Percentiles rank a stretch among this genome's conserved stretches.
These are phyloP conservation scores for Termitomyces eurrhizus DNA, from an alignment of 768 basidiomycete species.

Conservation along the genomic window DNA sequence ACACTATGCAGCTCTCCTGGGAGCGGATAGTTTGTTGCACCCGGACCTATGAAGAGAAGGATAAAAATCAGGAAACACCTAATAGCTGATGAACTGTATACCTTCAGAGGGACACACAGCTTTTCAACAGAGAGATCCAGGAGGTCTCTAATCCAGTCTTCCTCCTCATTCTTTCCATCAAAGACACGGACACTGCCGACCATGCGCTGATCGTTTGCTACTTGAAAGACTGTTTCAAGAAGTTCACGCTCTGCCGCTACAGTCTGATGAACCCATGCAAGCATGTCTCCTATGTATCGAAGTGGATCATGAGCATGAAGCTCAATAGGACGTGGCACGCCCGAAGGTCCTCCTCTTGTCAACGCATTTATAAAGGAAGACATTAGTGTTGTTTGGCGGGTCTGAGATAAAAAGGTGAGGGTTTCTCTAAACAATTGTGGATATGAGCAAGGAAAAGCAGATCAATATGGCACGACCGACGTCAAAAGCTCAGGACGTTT, in stretches of 20 bases:
- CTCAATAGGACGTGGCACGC: slow-evolving; percentile 89
- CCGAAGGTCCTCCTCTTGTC: slow-evolving; percentile 83
- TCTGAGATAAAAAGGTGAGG: slow-evolving; percentile 70
- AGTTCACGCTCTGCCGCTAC: slow-evolving; percentile 96
- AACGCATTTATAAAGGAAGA: slow-evolving; percentile 83
- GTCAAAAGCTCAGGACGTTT: slow-evolving; percentile 74
- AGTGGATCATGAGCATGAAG: slow-evolving; percentile 97
- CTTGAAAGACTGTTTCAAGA: slow-evolving; percentile 79
- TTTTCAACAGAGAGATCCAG: slow-evolving; percentile 83
- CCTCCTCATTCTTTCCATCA: slow-evolving; percentile 52
- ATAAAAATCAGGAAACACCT: not conserved
- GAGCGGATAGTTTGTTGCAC: slow-evolving; percentile 92
- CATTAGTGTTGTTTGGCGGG: slow-evolving; percentile 77
- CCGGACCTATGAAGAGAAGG: slow-evolving; percentile 49
- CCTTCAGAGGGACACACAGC: slow-evolving; percentile 86
- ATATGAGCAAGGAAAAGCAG: not conserved
- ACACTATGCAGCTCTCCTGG: slow-evolving; percentile 89
- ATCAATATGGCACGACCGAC: slow-evolving; percentile 35
- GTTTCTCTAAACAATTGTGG: slow-evolving; percentile 48
- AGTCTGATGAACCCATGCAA: slow-evolving; percentile 96
- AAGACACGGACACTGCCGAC: slow-evolving; percentile 66
- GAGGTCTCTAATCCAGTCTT: slow-evolving; percentile 75
- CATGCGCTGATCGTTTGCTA: slow-evolving; percentile 66
- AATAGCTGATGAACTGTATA: slow-evolving; percentile 23
- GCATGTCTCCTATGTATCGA: slow-evolving; percentile 96